Base-by-base conservation (phyloP, 2,329 filamentous ascomycete species). In the Alternaria panax region DNA sequence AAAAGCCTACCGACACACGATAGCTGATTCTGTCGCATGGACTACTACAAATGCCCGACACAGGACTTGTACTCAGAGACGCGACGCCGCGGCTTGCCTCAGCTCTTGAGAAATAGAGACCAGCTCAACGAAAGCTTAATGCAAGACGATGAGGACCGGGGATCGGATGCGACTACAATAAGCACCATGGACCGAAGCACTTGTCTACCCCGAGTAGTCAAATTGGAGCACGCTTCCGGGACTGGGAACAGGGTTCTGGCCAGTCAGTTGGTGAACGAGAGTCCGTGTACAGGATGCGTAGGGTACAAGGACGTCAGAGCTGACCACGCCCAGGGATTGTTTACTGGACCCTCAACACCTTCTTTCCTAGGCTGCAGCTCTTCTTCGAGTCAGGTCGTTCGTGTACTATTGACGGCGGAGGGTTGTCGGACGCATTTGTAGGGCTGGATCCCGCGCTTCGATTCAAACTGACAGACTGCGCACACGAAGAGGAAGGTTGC, bases 341-440 rank as follows among this genome's bases (percentile, higher is more conserved):
- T 7, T 62, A 69, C 43, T 75, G 70, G 71, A 66, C 58, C 7
- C 47, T 74, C 59, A 71, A 72, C 34, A 73, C 67, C 0, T 73
- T 75, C 64, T 73, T 73, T 50, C 65, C 72, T 1, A 63, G 64
- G n/a, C 42, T 75, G 0, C 73, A 75, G 52, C 57, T 75, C 18
- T 75, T 73, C 57, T 74, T 74, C 51, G 68, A 67, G 38, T 75
- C 72, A 16, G 70, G 71, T 4, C 62, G 60, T 8, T 72, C 71
- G 0, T 72, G 67, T 54, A 70, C 64, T 2, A 71, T 75, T 28
- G 66, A 71, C 16, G 62, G 64, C 9, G 52, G 60, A 9, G 47
- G 47, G 11, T 61, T 67, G 14, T 53, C 65, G 12, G 59, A 55
- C 28, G 66, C 67, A 4, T 32, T 30, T 7, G 27, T 75, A 28